Evolutionary conservation across 2,329 filamentous ascomycete genomes (phyloP).

Genomic region (Colletotrichum phormii): DNA sequence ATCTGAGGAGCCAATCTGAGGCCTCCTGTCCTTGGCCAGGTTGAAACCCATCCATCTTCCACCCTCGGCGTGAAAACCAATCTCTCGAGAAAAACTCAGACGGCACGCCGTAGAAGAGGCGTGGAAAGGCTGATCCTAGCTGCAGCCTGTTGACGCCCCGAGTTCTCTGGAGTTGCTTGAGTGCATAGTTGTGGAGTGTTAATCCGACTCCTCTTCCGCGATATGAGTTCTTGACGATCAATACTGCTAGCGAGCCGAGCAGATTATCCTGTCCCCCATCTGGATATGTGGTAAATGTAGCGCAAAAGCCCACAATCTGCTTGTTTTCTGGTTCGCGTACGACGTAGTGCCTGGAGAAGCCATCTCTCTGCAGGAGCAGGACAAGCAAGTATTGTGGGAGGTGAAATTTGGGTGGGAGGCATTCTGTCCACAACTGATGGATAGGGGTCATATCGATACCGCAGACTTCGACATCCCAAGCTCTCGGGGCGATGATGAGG

Average conservation of each 20-base stretch:
- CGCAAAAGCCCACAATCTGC: constrained; percentile 67
- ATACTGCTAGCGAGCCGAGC: constrained; percentile 65
- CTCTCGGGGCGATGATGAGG: constrained; percentile 26
- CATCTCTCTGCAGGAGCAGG: constrained; percentile 62
- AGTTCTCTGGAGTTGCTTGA: constrained; percentile 60
- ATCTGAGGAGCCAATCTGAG: constrained; percentile 65
- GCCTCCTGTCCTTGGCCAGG: constrained; percentile 58
- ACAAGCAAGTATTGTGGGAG: constrained; percentile 56
- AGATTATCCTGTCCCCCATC: constrained; percentile 63
- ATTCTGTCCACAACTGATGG: constrained; percentile 60
- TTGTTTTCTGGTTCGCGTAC: constrained; percentile 59
- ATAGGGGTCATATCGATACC: constrained; percentile 54
- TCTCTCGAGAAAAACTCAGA: constrained; percentile 53
- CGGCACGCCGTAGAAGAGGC: constrained; percentile 67
- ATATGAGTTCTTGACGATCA: constrained; percentile 63
- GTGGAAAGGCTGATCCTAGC: constrained; percentile 69
- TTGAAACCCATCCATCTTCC: constrained; percentile 55
- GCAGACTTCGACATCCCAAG: constrained; percentile 57
- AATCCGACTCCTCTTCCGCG: constrained; percentile 63
- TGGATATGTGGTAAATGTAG: constrained; percentile 69
- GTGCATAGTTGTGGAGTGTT: constrained; percentile 63
- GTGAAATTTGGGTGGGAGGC: constrained; percentile 58
- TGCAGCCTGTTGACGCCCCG: constrained; percentile 65
- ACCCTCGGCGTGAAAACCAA: constrained; percentile 67
- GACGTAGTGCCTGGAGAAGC: constrained; percentile 68